Conservation (phyloP, 106 monocot species). For the Allium fistulosum region DNA sequence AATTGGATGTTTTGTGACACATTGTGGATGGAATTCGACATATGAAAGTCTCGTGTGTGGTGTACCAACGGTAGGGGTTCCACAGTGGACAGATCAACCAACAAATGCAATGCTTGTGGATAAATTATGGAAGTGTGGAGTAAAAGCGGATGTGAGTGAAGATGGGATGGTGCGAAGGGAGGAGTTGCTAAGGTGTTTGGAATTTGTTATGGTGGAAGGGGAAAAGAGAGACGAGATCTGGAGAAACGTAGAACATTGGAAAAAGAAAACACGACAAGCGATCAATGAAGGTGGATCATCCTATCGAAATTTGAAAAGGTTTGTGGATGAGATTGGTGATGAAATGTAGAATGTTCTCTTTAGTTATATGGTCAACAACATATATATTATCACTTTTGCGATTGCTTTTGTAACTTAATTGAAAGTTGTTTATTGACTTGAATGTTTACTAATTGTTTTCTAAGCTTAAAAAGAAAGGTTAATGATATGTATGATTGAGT, state of each 20-base stretch:
- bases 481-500: too few species aligned
- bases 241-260: constrained; percentile 12
- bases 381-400: too few species aligned
- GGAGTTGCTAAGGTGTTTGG: constrained; percentile 6
- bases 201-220: constrained; percentile 20
- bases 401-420: too few species aligned
- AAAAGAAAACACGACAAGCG: constrained; percentile 6
- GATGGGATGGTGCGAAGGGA: too few species aligned
- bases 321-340: background rate
- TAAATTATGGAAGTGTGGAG: constrained; percentile 12
- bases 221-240: constrained; percentile 16
- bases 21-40: constrained; percentile 66
- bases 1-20: constrained; percentile 50
- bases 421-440: too few species aligned
- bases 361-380: too few species aligned
- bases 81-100: constrained; percentile 21
- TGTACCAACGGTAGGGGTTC: constrained; percentile 22
- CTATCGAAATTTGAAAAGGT: constrained; percentile 14
- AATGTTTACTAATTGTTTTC: too few species aligned
- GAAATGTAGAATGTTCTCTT: too few species aligned
- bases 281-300: constrained; percentile 11
- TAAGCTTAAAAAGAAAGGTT: too few species aligned
- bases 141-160: background rate
- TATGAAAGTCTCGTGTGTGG: constrained; percentile 32
- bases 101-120: constrained; percentile 25